Evolutionary conservation across 208 protist genomes (phyloP).

Genomic region (Leishmania mexicana): DNA sequence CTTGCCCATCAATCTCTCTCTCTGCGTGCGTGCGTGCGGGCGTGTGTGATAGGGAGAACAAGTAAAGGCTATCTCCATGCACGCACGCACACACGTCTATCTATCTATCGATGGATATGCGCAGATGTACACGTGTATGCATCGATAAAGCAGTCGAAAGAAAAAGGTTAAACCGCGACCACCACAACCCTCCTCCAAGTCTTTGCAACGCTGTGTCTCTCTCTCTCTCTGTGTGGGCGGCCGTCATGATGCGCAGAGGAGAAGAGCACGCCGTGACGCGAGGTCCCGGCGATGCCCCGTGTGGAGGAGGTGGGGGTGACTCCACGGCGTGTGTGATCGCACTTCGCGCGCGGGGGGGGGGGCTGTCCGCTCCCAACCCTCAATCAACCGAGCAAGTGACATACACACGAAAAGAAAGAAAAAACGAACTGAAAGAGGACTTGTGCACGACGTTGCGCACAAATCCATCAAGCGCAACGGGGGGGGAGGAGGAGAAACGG

Average conservation of each 20-base stretch:
- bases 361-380: background rate
- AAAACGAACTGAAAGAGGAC: background rate
- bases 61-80: background rate
- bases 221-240: background rate
- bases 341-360: background rate
- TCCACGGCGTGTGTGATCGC: background rate
- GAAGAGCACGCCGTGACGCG: background rate
- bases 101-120: background rate
- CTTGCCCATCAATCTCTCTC: background rate
- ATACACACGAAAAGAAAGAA: background rate
- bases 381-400: background rate
- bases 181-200: background rate
- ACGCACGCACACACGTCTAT: background rate
- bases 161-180: no score
- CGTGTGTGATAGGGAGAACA: no score
- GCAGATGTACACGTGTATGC: background rate
- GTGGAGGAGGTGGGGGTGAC: background rate
- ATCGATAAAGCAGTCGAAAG: background rate
- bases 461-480: background rate
- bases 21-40: no score
- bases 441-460: background rate
- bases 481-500: background rate
- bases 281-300: background rate
- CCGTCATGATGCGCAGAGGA: background rate
- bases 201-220: background rate